Evolutionary conservation across 805 yeast species (phyloP), one percentile per base, ranked within the genome.

Genomic region (Metschnikowia hibisci): DNA sequence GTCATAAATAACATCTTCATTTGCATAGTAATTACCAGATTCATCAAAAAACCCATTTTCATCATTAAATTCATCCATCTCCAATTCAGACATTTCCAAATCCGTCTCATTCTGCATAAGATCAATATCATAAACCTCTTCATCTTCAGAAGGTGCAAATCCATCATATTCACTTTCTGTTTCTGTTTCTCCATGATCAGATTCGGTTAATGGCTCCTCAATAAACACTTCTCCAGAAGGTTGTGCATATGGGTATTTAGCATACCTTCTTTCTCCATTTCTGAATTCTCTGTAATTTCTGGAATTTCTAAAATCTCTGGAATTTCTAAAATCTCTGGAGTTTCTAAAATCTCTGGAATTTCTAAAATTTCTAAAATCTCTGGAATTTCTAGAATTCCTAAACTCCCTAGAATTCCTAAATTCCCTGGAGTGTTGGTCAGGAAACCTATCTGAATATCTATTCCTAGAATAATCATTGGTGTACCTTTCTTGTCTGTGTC

Each of bases 131-230:
- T 58, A 63, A 10, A 58, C 62, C 51, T 62, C 31, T 42, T 45
- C 48, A 15, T 47, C 47, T 33, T 63, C 71, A 8, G 54, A 47
- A 18, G 25, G 46, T 4, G 51, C 54, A 26, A 35, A 46, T 14
- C 55, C 53, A 28, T 54, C 58, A 39, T 48, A 50, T 31, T 55
- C 61, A 42, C 55, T 46, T 23, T 55, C 61, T 27, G 55, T 53
- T 11, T 47, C 54, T 28, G 55, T 53, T 11, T 47, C 54, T 28
- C 48, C 57, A 18, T 45, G 47, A 36, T 61, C 69, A 13, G 58
- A 57, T 29, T 65, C 71, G 39, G 67, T 61, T 35, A 61, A 66
- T 25, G 76, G 74, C 52, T 70, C 76, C 58, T 70, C 76, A 27
- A 70, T 69, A 45, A 56, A 69, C n/a, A 66, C 56, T 27, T 58